These are phyloP conservation scores for Harringtonia lauricola DNA, from an alignment of 2,329 filamentous ascomycete species.

Conservation along the genomic window DNA sequence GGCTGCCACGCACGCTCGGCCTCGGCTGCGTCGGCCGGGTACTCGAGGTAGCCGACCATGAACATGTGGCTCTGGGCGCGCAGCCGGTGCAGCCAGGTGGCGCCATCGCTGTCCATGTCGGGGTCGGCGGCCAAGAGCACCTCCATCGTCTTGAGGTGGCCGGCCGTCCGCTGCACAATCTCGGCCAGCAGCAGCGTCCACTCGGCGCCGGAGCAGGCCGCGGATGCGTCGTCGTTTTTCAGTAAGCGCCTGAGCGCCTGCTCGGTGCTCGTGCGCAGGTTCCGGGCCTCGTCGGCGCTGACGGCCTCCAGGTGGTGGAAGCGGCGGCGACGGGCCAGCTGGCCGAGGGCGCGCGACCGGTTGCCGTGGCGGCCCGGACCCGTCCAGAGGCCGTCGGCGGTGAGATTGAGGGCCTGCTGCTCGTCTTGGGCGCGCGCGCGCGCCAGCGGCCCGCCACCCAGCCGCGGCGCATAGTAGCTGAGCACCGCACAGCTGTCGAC, in stretches of 20 bases:
- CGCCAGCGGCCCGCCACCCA: slow-evolving; percentile 18
- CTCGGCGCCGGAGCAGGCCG: slow-evolving; percentile 28
- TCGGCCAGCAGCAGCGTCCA: slow-evolving; percentile 30
- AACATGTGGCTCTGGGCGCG: slow-evolving; percentile 29
- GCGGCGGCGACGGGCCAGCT: slow-evolving; percentile 25
- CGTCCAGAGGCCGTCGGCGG: slow-evolving; percentile 26
- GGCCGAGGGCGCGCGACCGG: slow-evolving; percentile 18
- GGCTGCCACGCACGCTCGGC: slow-evolving; percentile 19
- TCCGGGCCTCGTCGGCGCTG: slow-evolving; percentile 19
- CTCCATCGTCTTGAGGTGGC: slow-evolving; percentile 21
- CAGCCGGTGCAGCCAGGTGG: slow-evolving; percentile 19
- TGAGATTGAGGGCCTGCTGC: slow-evolving; percentile 27
- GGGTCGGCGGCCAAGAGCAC: slow-evolving; percentile 15
- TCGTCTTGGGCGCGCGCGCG: slow-evolving; percentile 21
- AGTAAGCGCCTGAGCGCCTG: slow-evolving; percentile 17
- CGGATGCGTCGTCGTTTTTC: background rate
- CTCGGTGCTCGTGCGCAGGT: slow-evolving; percentile 22
- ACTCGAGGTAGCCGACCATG: slow-evolving; percentile 32
- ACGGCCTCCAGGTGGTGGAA: slow-evolving; percentile 23
- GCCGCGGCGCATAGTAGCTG: slow-evolving; percentile 31
- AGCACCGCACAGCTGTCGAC: slow-evolving; percentile 30
- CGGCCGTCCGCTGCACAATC: slow-evolving; percentile 27
- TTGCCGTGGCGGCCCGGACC: slow-evolving; percentile 7
- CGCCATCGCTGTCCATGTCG: background rate
- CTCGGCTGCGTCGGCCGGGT: slow-evolving; percentile 18